Base-by-base conservation (phyloP, 345 rosid species). In the Passiflora organensis region DNA sequence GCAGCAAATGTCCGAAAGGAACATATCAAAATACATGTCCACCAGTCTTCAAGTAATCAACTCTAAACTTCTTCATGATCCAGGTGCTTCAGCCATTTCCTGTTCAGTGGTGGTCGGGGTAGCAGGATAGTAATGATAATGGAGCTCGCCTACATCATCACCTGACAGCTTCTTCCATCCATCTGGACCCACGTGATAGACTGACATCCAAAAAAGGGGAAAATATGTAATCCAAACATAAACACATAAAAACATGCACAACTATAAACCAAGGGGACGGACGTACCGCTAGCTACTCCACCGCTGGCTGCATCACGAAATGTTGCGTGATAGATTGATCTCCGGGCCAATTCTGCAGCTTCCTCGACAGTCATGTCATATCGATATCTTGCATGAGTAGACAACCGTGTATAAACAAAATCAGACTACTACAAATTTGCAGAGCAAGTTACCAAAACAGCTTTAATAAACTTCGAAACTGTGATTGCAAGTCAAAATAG, bases 261-360 rank as follows among this genome's bases (percentile, higher is more conserved):
- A 6, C 3, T 43, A 46, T 51, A 28, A 43, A 48, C 44, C 25
- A 43, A 55, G 63, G 47, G 46, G 64, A 75, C 58, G 51, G 48
- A 21, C 2, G 43, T 82, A 94, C 97, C 97, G 71, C 99, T 94
- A 39, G 95, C 99, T 43, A 94, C 97, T 60, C 99, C 99, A 72
- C 99, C 99, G 76, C 99, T 94, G 68, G 99, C 97, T 49, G 90
- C 99, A 71, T 94, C 99, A 21, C 99, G 82, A 80, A 87, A 94
- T 38, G 99, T 93, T 10, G 99, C 99, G 66, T 89, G 99, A 72
- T 94, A 94, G 67, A 94, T 94, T 63, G 97, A 71, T 70, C 99
- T 83, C 69, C 95, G 78, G 37, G 95, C 99, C 76, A 94, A 72
- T 71, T 94, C 99, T 0, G 88, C 82, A 47, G 99, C 99, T 75